Base-by-base conservation (phyloP, 2,329 filamentous ascomycete genomes). In the Exserohilum turcica region DNA sequence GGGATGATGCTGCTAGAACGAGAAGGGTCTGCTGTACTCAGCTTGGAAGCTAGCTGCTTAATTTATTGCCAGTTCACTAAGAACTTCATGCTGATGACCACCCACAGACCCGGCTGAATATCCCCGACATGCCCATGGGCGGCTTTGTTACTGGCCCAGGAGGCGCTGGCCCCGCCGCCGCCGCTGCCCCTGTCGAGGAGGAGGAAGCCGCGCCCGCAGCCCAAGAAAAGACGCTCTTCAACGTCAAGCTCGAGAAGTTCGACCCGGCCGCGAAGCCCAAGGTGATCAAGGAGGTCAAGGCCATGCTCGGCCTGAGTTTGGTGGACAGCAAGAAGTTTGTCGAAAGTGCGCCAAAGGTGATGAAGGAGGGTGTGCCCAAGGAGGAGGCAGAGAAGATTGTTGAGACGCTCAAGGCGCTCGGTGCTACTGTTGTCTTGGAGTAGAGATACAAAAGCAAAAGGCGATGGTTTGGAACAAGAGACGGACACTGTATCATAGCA, bases 321-420 rank as follows among this genome's bases (percentile, higher is more conserved):
- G 95, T 99, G 66, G 94, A 99, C 79, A 96, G 91, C 80, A 99
- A 99, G 89, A 99, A 99, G 83, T 99, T 99, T 72, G 94, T 99
- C 64, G 94, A 99, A 84, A 91, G 90, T 74, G 92, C 90, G 66
- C 94, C 94, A 61, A 99, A 99, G 88, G 81, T 91, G 77, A 90
- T 99, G 91, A 97, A 97, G 87, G 94, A 99, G 80, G 92, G 90
- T 45, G 92, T 99, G 65, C 90, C 93, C 61, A 99, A 99, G 86
- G 94, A 99, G 73, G 95, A 99, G 77, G 92, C 91, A 6, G 93
- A 97, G 84, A 99, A 99, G 88, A 97, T 99, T 72, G 86, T 99
- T 54, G 90, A 91, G 77, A 87, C 90, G 36, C 84, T 99, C 82
- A 97, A 97, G 86, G 92, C 85, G 64, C 81, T 99, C 57, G 94